Evolutionary conservation across 441 rosid species (phyloP), one percentile per base, ranked within the genome.

Genomic region (Gossypium davidsonii): DNA sequence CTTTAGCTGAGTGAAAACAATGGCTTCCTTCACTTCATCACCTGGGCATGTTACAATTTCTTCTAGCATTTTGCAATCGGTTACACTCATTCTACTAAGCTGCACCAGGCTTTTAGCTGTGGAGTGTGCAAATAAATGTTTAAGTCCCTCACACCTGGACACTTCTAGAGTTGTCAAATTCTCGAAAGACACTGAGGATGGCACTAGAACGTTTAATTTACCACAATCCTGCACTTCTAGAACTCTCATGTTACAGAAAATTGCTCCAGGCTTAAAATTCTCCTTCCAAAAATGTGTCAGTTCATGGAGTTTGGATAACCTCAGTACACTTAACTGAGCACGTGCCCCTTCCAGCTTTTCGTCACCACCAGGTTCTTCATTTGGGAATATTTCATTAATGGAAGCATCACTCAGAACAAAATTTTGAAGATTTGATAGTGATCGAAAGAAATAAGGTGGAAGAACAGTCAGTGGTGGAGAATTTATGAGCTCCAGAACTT

Each of bases 21-120:
- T 65, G 39, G 12, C 57, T 12, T 57, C 73, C 57, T 48, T 14
- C 20, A 10, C 72, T 18, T 23, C 75, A 14, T 62, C 31, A 6
- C 17, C 69, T n/a, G 28, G 25, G 15, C 72, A 3, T 42, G 2
- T 72, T 51, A 74, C 58, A 20, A 78, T 74, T 64, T 71, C 81
- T 37, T 11, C 26, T 12, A 78, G 49, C 65, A 17, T 25, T 42
- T 48, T 5, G 67, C 81, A 78, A 44, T 71, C 51, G 1, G 44
- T 14, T 37, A 78, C 42, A 17, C 34, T 70, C 73, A 78, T 57
- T 64, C 55, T 53, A 2, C 18, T 62, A 26, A 73, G 74, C 20
- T 70, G 71, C 56, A 28, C 58, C 37, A 76, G 60, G 55, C 75
- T 62, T 62, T 52, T 76, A 63, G 79, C 74, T 56, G 65, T 70